Evolutionary conservation across 2,329 filamentous ascomycete genomes (phyloP).

Genomic region (Ascochyta clinopodiicola): DNA sequence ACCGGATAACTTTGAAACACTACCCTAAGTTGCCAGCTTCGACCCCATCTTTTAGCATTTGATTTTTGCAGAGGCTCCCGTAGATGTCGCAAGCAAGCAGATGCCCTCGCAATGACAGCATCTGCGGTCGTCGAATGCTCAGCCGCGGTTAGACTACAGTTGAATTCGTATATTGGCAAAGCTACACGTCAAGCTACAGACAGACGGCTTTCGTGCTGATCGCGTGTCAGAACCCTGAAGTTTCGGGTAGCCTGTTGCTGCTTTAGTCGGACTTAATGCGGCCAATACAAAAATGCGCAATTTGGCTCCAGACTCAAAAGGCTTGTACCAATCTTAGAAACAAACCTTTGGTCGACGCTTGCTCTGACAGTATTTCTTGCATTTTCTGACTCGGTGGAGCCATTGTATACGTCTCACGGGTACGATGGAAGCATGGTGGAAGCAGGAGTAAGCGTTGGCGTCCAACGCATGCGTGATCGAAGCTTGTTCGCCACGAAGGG

Average conservation of each 20-base stretch:
- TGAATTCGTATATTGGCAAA: not conserved
- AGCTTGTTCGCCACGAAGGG: not conserved
- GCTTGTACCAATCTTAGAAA: constrained; percentile 1
- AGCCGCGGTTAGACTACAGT: not conserved
- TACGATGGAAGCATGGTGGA: not conserved
- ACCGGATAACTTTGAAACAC: constrained; percentile 29
- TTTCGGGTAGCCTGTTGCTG: constrained; percentile 17
- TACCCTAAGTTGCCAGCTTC: constrained; percentile 16
- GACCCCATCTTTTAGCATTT: constrained; percentile 10
- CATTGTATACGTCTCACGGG: not conserved
- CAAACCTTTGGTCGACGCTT: constrained; percentile 9
- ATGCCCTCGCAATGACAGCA: not conserved
- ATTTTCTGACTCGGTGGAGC: constrained; percentile 5
- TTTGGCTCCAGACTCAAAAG: constrained; percentile 1
- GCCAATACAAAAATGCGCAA: constrained; percentile 9
- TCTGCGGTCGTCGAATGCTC: not conserved
- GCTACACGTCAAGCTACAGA: not conserved
- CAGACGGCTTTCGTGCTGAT: not conserved
- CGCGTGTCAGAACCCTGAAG: constrained; percentile 3
- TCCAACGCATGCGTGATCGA: not conserved
- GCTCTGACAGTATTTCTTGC: constrained; percentile 8
- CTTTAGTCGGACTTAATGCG: constrained; percentile 9
- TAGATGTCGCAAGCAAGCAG: not conserved
- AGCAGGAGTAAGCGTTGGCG: too few relatives aligned
- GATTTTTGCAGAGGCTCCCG: not conserved